Percentiles rank a stretch among this genome's conserved stretches.
These are phyloP conservation scores for Yamadazyma dushanensis DNA, from an alignment of 1,139 yeast species.

Conservation along the genomic window DNA sequence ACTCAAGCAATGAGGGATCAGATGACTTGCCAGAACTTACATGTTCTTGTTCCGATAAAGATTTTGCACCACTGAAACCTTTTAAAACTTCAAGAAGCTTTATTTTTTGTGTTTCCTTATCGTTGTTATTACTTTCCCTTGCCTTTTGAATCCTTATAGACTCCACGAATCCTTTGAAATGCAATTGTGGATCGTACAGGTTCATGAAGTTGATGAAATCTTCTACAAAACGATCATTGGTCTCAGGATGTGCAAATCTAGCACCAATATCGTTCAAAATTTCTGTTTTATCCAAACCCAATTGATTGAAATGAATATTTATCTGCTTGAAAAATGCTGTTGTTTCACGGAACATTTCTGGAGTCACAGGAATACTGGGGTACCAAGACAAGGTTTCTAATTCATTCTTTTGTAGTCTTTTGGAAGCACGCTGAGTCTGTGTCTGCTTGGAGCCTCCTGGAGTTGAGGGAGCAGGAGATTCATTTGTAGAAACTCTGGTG, in stretches of 20 bases:
- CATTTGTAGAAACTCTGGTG: background rate
- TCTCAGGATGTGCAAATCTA: constrained; percentile 14
- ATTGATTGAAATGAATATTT: constrained; percentile 17
- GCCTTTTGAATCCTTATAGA: constrained; percentile 11
- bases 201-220: constrained; percentile 29
- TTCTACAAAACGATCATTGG: constrained; percentile 12
- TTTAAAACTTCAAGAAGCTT: constrained; percentile 40
- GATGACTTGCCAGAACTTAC: too few relatives aligned
- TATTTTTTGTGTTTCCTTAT: constrained; percentile 31
- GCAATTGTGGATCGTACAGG: constrained; percentile 22
- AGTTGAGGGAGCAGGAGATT: constrained; percentile 5
- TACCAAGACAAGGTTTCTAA: constrained; percentile 11
- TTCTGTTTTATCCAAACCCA: constrained; percentile 4
- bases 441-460: constrained; percentile 24
- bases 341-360: constrained; percentile 27
- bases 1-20: constrained; percentile 2
- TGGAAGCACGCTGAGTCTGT: constrained; percentile 35
- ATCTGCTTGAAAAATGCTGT: constrained; percentile 22
- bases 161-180: constrained; percentile 15
- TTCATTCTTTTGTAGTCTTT: constrained; percentile 34
- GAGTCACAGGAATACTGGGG: constrained; percentile 20
- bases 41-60: background rate
- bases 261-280: constrained; percentile 21
- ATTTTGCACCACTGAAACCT: constrained; percentile 28
- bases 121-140: constrained; percentile 13